Evolutionary conservation across 2,329 filamentous ascomycete genomes (phyloP).

Genomic region (Alternaria novae-zelandiae): DNA sequence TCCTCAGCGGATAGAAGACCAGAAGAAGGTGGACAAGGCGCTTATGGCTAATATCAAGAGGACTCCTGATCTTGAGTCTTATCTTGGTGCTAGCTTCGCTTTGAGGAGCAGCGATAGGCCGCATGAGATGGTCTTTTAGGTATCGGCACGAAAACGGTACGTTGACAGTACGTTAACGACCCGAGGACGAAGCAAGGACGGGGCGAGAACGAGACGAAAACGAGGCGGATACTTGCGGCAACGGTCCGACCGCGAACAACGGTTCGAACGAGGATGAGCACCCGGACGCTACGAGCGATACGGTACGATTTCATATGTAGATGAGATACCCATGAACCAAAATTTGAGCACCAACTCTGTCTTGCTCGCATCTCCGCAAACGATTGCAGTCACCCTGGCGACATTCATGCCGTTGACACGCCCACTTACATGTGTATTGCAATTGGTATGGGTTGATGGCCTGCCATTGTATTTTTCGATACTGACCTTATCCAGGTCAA

Average conservation of each 20-base stretch:
- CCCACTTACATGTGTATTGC: too few relatives aligned
- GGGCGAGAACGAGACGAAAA: not conserved
- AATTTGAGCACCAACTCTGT: not conserved
- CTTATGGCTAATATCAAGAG: constrained; percentile 96
- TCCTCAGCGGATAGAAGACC: constrained; percentile 90
- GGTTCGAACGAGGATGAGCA: not conserved
- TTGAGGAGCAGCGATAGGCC: constrained; percentile 98
- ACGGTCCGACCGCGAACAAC: not conserved
- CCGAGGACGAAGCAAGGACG: too few relatives aligned
- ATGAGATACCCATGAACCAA: constrained; percentile 20
- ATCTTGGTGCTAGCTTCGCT: constrained; percentile 94
- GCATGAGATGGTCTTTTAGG: constrained; percentile 97
- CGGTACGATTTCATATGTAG: constrained; percentile 18
- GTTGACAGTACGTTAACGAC: too few relatives aligned
- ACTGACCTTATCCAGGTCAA: too few relatives aligned
- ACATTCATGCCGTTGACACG: too few relatives aligned
- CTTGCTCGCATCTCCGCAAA: too few relatives aligned
- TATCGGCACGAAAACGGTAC: not conserved
- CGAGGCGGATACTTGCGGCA: not conserved
- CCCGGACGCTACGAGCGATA: constrained; percentile 1
- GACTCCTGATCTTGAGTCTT: constrained; percentile 87
- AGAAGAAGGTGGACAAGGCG: constrained; percentile 97
- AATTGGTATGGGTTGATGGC: too few relatives aligned
- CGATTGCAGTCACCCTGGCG: too few relatives aligned
- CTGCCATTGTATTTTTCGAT: too few relatives aligned